Conservation (phyloP, 495 filamentous ascomycete species). For the Penicillium bovifimosum region DNA sequence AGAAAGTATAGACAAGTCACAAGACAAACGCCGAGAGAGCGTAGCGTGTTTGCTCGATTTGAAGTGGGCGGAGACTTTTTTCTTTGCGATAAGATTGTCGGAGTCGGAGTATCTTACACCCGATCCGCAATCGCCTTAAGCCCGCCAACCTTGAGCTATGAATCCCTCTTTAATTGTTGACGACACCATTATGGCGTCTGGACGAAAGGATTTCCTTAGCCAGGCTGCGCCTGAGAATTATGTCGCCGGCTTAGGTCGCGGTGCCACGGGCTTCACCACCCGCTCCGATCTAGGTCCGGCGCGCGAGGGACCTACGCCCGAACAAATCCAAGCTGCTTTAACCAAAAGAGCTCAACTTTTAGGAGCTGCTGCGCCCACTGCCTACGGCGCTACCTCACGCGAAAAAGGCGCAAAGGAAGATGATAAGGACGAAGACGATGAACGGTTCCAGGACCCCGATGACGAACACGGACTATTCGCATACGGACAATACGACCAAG, state of each 20-base stretch:
- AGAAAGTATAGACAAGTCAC: not conserved
- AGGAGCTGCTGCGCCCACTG: constrained; percentile 71
- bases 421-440: constrained; percentile 74
- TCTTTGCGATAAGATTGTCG: constrained; percentile 40
- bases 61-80: constrained; percentile 25
- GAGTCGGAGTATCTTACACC: constrained; percentile 28
- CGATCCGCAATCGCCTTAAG: constrained; percentile 4
- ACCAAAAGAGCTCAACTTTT: constrained; percentile 84
- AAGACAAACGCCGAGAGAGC: not conserved
- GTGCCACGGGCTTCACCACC: constrained; percentile 96
- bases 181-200: constrained; percentile 55
- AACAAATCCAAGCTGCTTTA: constrained; percentile 96
- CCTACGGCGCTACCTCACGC: constrained; percentile 63
- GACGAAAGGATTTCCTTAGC: constrained; percentile 83
- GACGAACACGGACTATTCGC: constrained; percentile 96
- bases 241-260: constrained; percentile 94
- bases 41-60: not conserved
- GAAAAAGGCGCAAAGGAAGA: constrained; percentile 58
- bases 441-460: constrained; percentile 90
- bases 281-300: constrained; percentile 95
- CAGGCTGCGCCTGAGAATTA: constrained; percentile 96
- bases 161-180: not conserved
- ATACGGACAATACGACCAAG: constrained; percentile 86
- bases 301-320: constrained; percentile 92
- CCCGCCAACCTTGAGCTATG: not conserved